A percentile compares a stretch with the other conserved stretches of the same genome.
These are phyloP conservation scores for Globisporangium viniferum DNA, from an alignment of 352 stramenopile genomes.

Conservation along the genomic window DNA sequence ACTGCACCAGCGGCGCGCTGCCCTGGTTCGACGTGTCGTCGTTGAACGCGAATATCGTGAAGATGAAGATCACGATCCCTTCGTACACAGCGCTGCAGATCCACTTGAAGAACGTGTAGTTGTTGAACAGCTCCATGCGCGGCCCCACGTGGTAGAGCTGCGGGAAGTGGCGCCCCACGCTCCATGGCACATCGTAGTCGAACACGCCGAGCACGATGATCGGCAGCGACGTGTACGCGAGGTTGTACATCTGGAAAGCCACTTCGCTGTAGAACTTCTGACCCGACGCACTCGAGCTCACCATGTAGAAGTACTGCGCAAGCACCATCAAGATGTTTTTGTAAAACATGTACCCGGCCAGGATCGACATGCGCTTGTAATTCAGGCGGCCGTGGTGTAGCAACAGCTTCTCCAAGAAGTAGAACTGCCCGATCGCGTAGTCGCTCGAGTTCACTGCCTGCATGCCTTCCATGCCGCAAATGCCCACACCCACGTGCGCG, in stretches of 20 bases:
- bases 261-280: constrained; percentile 84
- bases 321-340: constrained; percentile 95
- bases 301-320: constrained; percentile 90
- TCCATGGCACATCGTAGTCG: constrained; percentile 79
- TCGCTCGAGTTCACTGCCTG: constrained; percentile 97
- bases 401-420: constrained; percentile 92
- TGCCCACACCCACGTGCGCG: constrained; percentile 89
- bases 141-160: constrained; percentile 74
- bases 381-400: constrained; percentile 97
- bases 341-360: constrained; percentile 98
- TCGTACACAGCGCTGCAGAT: constrained; percentile 79
- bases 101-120: constrained; percentile 83
- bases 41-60: constrained; percentile 72
- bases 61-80: constrained; percentile 61
- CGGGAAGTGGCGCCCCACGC: constrained; percentile 59
- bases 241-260: constrained; percentile 90
- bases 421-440: constrained; percentile 98
- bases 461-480: constrained; percentile 90
- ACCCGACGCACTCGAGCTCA: constrained; percentile 90
- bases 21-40: constrained; percentile 68
- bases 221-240: constrained; percentile 91
- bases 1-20: constrained; percentile 89
- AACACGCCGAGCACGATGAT: constrained; percentile 83
- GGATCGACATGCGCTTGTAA: constrained; percentile 93
- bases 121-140: constrained; percentile 81